phyloP scores from a whole-genome alignment of 1,139 yeast species.

The Saccharomyces pastorianus region DNA sequence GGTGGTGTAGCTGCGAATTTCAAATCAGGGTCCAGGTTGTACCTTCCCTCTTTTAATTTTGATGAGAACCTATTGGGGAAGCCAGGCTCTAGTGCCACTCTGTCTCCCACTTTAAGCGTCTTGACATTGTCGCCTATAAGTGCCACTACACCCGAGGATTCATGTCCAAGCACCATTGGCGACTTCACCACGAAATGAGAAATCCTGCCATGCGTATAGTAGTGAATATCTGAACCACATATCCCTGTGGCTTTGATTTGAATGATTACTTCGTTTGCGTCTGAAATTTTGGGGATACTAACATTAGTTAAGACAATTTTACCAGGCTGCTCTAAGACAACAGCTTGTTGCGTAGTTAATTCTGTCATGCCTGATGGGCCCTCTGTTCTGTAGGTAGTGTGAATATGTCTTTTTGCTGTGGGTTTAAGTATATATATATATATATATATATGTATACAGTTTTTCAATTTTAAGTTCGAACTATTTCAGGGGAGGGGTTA shows the following conservation, averaged over 20 bases:
- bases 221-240: constrained; percentile 81
- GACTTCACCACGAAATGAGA: constrained; percentile 56
- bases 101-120: neutral
- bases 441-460: neutral
- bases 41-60: neutral
- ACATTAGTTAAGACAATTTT: constrained; percentile 41
- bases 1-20: neutral
- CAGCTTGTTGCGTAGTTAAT: constrained; percentile 30
- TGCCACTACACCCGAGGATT: neutral
- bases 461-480: neutral
- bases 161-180: constrained; percentile 29
- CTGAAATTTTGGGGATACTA: neutral
- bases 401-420: neutral
- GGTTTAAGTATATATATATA: neutral
- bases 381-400: neutral
- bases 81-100: neutral
- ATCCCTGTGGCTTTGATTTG: constrained; percentile 58
- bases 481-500: neutral
- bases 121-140: neutral
- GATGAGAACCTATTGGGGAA: neutral
- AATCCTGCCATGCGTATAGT: constrained; percentile 67
- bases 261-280: neutral
- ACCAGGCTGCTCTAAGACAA: constrained; percentile 58
- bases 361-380: neutral
- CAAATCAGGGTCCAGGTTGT: neutral